Percentiles rank a stretch among this genome's conserved stretches.
phyloP scores from a whole-genome alignment of 805 yeast species.

The Candida montana region DNA sequence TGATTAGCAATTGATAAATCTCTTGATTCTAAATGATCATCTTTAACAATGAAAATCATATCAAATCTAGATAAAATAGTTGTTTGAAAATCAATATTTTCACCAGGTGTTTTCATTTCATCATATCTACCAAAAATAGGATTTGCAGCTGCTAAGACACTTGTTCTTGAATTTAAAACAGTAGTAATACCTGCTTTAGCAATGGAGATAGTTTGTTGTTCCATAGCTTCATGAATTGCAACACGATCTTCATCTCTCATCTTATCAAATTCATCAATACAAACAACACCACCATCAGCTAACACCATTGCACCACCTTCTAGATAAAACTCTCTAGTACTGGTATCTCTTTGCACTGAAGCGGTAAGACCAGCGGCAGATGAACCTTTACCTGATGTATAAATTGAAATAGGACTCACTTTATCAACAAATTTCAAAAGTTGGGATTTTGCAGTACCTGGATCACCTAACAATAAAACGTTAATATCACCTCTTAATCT shows the following conservation, averaged over 20 bases:
- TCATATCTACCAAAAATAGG: constrained; percentile 97
- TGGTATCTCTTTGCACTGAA: constrained; percentile 87
- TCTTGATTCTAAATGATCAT: constrained; percentile 81
- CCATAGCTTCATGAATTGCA: constrained; percentile 99
- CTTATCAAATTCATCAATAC: constrained; percentile 98
- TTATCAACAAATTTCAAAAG: constrained; percentile 91
- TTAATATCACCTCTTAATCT: constrained; percentile 95
- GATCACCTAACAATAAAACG: constrained; percentile 90
- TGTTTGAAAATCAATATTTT: constrained; percentile 95
- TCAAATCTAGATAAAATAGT: constrained; percentile 96
- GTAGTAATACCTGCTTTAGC: constrained; percentile 99
- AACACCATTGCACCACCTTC: constrained; percentile 99
- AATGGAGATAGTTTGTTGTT: constrained; percentile 96
- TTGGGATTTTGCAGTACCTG: constrained; percentile 99
- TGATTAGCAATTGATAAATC: constrained; percentile 91
- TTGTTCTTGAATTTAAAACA: constrained; percentile 89
- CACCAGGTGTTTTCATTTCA: constrained; percentile 94
- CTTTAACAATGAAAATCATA: constrained; percentile 96
- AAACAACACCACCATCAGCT: constrained; percentile 98
- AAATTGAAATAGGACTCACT: constrained; percentile 88
- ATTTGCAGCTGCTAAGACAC: constrained; percentile 96
- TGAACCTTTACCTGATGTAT: constrained; percentile 98
- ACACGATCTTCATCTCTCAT: constrained; percentile 99
- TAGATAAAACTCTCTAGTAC: constrained; percentile 83
- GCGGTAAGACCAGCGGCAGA: constrained; percentile 99